Evolutionary conservation across 1,284 basidiomycete genomes (phyloP).

Genomic region (Sphaerobolus stellatus): DNA sequence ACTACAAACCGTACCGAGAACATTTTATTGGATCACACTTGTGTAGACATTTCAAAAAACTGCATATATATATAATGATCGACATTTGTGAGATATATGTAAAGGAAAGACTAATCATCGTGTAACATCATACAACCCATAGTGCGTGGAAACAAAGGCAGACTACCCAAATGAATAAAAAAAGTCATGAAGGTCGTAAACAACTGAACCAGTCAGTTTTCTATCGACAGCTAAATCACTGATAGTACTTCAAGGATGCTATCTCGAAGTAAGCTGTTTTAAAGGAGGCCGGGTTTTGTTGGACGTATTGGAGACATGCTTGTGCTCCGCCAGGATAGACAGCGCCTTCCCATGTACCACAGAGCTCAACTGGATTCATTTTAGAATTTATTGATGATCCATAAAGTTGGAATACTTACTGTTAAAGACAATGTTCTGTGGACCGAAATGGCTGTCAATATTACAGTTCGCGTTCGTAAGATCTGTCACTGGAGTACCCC

Average conservation of each 20-base stretch:
- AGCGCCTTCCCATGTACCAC: slow-evolving; percentile 3
- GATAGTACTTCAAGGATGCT: not conserved
- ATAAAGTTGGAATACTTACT: slow-evolving; percentile 8
- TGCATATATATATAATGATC: no score
- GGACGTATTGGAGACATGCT: not conserved
- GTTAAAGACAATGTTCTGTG: slow-evolving; percentile 24
- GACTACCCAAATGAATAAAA: not conserved
- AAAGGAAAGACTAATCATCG: no score
- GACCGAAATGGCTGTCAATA: slow-evolving; percentile 19
- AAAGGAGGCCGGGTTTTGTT: not conserved
- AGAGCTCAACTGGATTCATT: not conserved
- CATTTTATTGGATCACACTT: no score
- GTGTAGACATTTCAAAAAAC: no score
- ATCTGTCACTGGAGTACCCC: slow-evolving; percentile 20
- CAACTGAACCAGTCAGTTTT: no score
- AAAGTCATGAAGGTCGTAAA: not conserved
- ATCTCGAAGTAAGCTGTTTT: slow-evolving; percentile 2
- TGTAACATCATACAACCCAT: not conserved
- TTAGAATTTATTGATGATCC: not conserved
- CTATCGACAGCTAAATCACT: not conserved
- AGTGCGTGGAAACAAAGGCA: not conserved
- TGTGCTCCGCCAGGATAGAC: slow-evolving; percentile 1
- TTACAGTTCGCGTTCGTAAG: slow-evolving; percentile 16
- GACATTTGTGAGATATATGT: no score
- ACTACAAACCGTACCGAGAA: no score